phyloP scores from a whole-genome alignment of 768 basidiomycete genomes.

The Mycena galopus region DNA sequence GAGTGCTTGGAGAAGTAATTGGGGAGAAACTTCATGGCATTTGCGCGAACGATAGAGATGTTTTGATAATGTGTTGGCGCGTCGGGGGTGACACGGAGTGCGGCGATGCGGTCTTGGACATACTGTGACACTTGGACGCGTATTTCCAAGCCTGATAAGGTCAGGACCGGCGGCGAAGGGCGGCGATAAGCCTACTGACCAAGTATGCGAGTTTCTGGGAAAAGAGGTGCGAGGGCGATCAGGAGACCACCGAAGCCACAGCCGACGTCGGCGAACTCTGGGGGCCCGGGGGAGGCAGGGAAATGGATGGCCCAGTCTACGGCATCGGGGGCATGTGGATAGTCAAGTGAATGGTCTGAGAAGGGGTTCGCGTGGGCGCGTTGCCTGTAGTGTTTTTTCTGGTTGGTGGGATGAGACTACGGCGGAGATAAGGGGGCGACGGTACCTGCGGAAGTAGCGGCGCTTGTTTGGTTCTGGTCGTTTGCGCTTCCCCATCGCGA shows the following conservation, averaged over 20 bases:
- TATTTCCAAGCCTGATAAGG: conserved; percentile 91
- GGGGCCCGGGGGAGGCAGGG: conserved; percentile 75
- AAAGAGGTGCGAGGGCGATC: conserved; percentile 89
- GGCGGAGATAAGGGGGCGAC: not conserved
- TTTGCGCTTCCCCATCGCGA: conserved; percentile 56
- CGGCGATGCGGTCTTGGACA: conserved; percentile 92
- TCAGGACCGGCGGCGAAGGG: conserved; percentile 15
- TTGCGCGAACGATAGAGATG: conserved; percentile 93
- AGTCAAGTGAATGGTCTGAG: conserved; percentile 89
- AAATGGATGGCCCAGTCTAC: conserved; percentile 91
- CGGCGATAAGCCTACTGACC: conserved; percentile 69
- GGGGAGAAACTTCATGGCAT: conserved; percentile 98
- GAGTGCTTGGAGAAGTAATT: conserved; percentile 96
- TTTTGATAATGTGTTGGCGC: conserved; percentile 76
- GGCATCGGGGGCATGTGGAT: conserved; percentile 79
- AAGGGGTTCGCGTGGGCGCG: conserved; percentile 90
- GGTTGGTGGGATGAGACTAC: conserved; percentile 15
- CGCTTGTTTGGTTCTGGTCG: conserved; percentile 35
- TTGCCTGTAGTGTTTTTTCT: conserved; percentile 90
- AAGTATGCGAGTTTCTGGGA: conserved; percentile 93
- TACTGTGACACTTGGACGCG: conserved; percentile 97
- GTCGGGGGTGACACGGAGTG: conserved; percentile 80
- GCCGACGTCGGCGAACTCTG: conserved; percentile 97
- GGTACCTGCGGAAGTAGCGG: conserved; percentile 65
- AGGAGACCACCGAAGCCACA: conserved; percentile 98